phyloP scores from a whole-genome alignment of 164 flowering plant species.

The Malania oleifera region DNA sequence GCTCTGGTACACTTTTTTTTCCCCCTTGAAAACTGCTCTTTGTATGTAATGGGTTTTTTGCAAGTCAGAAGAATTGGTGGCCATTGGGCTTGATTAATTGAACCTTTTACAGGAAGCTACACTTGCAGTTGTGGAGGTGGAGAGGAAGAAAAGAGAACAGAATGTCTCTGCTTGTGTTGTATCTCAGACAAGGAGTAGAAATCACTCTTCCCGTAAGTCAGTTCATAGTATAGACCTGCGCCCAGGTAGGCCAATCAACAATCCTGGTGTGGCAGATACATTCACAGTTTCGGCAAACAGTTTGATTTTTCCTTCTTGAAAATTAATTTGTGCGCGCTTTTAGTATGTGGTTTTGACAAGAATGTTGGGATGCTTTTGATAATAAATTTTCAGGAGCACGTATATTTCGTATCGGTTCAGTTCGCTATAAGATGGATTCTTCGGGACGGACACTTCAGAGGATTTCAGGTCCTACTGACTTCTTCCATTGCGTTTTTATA shows the following conservation, averaged over 20 bases:
- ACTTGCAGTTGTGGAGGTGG: conserved; percentile 70
- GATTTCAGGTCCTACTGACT: conserved; percentile 55
- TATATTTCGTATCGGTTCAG: conserved; percentile 70
- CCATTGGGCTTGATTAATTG: not conserved
- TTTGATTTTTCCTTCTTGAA: not conserved
- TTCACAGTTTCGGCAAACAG: not conserved
- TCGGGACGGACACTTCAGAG: conserved; percentile 75
- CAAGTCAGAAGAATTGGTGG: not conserved
- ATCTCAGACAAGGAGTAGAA: conserved; percentile 29
- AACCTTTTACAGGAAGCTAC: conserved; percentile 63
- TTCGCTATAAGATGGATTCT: conserved; percentile 84
- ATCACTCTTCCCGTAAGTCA: conserved; percentile 48
- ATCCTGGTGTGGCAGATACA: conserved; percentile 30
- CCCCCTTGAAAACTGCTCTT: not conserved
- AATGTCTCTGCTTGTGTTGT: conserved; percentile 24
- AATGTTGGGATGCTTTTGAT: not conserved
- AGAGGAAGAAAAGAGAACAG: conserved; percentile 59
- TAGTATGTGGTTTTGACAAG: not conserved
- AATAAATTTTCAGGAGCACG: conserved; percentile 61
- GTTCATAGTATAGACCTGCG: conserved; percentile 28
- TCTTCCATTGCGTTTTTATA: not conserved
- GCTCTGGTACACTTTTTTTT: not conserved
- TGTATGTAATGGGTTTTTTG: not conserved
- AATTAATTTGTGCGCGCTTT: not conserved
- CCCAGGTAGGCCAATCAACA: conserved; percentile 35